Base-by-base conservation (phyloP, 2,329 filamentous ascomycete species). In the Penicillium rolfsii region DNA sequence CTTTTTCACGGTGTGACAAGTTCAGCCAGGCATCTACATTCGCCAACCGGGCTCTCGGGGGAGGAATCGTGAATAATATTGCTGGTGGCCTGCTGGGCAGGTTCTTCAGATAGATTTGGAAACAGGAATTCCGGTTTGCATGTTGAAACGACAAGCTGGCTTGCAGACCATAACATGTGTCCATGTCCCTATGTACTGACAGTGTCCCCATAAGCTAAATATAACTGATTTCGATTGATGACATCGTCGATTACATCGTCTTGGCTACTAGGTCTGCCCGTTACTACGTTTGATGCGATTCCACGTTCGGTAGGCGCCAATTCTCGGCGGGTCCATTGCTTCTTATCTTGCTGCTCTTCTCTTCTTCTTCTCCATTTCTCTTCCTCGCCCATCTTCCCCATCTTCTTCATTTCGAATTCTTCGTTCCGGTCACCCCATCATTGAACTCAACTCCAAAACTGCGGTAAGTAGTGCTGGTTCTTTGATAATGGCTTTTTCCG, bases 11-110 rank as follows among this genome's bases (percentile, higher is more conserved):
- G 19, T 83, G 81, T 61, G 81, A 83, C 64, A 79, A 79, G 55
- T 83, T 83, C 67, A 81, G 81, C 62, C 81, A 89, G 67, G 87
- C 87, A 11, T 85, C 84, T 40, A 84, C 78, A 53, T 82, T 84
- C 63, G 84, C 85, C 6, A 85, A 81, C 48, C 81, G 79, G 43
- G 84, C 84, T 5, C 76, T 87, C 56, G 79, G 81, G 7, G 84
- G 84, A 48, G 80, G 83, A 3, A 75, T 86, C 58, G 82, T 83
- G 58, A 80, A 81, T 67, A 85, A 81, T 67, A 67, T 86, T 64
- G 84, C 84, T 8, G 79, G 83, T 41, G 83, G 83, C 28, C 76
- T 86, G 77, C 75, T 86, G 63, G 82, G 83, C 67, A 81, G 82
- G 65, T 73, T 84, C 61, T 86, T 86, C 73, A 80, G 80, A 67